Base-by-base conservation (phyloP, 257 asterid species). In the Ilex aquifolium region DNA sequence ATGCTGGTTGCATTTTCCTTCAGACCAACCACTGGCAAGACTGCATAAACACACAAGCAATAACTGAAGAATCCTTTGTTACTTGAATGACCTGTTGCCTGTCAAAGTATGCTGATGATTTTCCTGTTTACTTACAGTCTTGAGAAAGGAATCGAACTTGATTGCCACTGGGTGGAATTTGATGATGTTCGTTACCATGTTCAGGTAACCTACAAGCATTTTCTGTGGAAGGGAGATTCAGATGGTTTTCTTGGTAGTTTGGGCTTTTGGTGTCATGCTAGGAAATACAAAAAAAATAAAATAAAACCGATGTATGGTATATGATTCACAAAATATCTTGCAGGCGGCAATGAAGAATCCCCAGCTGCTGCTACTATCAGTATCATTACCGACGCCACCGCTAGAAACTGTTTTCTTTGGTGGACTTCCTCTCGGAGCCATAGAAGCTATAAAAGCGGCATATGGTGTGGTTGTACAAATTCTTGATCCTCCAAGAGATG, bases 401-500 rank as follows among this genome's bases (percentile, higher is more conserved):
- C 90, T 91, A 36, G 97, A 92, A 68, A 87, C 95, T 49, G 85
- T 80, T 56, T 85, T 81, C 80, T 72, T 83, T 64, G 93, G 92
- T 31, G 95, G 97, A 63, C 91, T 92, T 67, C 97, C 98, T 63
- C 81, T 84, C 57, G 95, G 95, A 57, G 95, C 97, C 55, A 84
- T 92, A 72, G 98, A 89, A 75, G 97, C 98, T 66, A 77, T 88
- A 68, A 92, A 92, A 74, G 80, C 86, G 55, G 86, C 95, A 57
- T 92, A 92, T 72, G 97, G 97, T 44, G 75, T 57, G 46, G 79
- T 87, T 69, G 79, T 88, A 68, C 98, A 89, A 69, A 88, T 92
- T 79, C 98, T 92, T 67, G 98, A 92, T 83, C 98, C 97, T 51
- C 97, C 98, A 40, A 87, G 85, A 78, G 98, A 92, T 78, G 97